Percentiles rank a stretch among this genome's conserved stretches.
These are phyloP conservation scores for Furcasterigmium sp. DNA, from an alignment of 2,329 filamentous ascomycete genomes.

Conservation along the genomic window DNA sequence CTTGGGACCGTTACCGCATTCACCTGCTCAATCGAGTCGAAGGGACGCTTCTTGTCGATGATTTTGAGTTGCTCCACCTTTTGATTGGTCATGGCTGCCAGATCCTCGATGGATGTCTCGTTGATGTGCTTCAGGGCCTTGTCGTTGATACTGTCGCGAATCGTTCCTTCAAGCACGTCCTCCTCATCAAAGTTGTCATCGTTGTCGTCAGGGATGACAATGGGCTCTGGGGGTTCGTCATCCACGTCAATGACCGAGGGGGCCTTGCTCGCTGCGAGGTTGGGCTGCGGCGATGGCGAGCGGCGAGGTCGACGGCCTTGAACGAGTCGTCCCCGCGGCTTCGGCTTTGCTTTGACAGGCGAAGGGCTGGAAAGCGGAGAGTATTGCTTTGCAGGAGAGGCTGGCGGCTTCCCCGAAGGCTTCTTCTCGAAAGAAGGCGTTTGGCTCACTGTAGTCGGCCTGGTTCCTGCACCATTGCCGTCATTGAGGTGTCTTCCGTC, in stretches of 20 bases:
- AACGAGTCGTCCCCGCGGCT: constrained; percentile 23
- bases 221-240: constrained; percentile 4
- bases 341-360: constrained; percentile 14
- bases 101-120: constrained; percentile 65
- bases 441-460: too few relatives aligned
- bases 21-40: constrained; percentile 59
- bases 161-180: constrained; percentile 8
- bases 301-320: constrained; percentile 24
- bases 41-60: constrained; percentile 72
- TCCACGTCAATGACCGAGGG: constrained; percentile 25
- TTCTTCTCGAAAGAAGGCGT: neutral
- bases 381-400: neutral
- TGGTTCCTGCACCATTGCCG: too few relatives aligned
- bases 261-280: neutral
- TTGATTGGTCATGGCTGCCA: constrained; percentile 76
- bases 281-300: constrained; percentile 8
- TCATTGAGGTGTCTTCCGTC: neutral
- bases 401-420: constrained; percentile 1
- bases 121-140: constrained; percentile 78
- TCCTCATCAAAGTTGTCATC: constrained; percentile 33
- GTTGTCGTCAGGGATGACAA: constrained; percentile 28
- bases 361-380: neutral
- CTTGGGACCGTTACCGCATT: constrained; percentile 55
- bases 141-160: constrained; percentile 24
- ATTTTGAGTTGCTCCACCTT: constrained; percentile 63